Evolutionary conservation across 2,329 filamentous ascomycete species (phyloP), one percentile per base, ranked within the genome.

Genomic region (Septoria linicola): DNA sequence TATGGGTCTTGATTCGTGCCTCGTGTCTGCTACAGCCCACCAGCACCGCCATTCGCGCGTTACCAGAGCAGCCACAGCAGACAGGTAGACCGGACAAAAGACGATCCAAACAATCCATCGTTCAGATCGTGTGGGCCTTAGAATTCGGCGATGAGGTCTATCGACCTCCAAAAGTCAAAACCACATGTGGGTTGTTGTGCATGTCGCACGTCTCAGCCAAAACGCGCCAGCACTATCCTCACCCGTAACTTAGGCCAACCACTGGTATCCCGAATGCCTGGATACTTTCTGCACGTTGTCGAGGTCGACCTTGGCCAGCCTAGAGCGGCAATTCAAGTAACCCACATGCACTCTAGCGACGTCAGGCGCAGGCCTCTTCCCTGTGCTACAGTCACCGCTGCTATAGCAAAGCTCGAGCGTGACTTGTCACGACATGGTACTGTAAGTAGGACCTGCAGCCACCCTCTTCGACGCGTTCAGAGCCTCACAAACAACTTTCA

Each of bases 361-460:
- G 35, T 40, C 23, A 25, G 14, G 25, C 44, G 30, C 44, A 39
- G 35, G 44, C 34, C 37, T 23, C 23, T 30, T 34, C 34, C 44
- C 44, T 47, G 44, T 47, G 44, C 34, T 23, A 34, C 34, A 13
- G 44, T 39, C 44, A 47, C 44, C 44, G 44, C 44, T 27, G 44
- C 44, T 47, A 47, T 47, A 39, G 23, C 43, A 16, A 8, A 37
- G 21, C 34, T 7, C n/a, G 19, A 8, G 31, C 23, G 21, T 47
- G 44, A 47, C 44, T 47, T 47, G 43, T 23, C 43, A 30, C 19
- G n/a, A 5, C 35, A 17, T 6, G 5, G 16, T 20, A 37, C n/a
- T 17, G 3, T 17, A 17, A 47, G 34, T 40, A 47, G 35, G 34
- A 39, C 34, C 34, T 23, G 23, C 44, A 31, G 44, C 44, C 44